Conservation (phyloP, 148 eudicot species). For the Vaccinium myrtillus region DNA sequence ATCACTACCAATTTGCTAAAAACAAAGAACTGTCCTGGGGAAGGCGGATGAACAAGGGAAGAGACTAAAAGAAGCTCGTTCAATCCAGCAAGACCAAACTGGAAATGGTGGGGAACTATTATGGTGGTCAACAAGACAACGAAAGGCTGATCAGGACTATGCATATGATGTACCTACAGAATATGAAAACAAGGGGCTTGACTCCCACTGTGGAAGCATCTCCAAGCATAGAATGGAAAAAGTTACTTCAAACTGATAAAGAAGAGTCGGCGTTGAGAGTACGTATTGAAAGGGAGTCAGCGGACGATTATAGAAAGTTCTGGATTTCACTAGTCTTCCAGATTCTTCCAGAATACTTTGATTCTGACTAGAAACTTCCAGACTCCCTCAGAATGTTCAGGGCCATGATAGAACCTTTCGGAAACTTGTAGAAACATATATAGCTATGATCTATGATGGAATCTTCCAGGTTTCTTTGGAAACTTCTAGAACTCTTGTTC, state of each 20-base stretch:
- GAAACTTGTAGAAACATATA: not conserved
- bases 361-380: not conserved
- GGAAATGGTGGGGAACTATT: not conserved
- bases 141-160: not conserved
- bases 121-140: not conserved
- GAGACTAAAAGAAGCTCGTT: not conserved
- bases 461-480: not conserved
- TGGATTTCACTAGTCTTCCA: not conserved
- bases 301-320: not conserved
- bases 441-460: not conserved
- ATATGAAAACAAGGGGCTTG: not conserved
- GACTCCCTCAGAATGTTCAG: not conserved
- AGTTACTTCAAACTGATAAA: not conserved
- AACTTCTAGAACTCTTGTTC: not conserved
- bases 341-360: not conserved
- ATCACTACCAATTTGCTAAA: not conserved
- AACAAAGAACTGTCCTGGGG: not conserved
- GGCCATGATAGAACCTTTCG: not conserved
- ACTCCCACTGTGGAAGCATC: not conserved
- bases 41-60: not conserved
- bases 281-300: not conserved
- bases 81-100: not conserved
- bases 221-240: not conserved
- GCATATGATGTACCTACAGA: not conserved
- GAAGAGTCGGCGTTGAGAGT: not conserved